These are phyloP conservation scores for Talaromyces verruculosus DNA, from an alignment of 2,329 filamentous ascomycete species.

Conservation along the genomic window DNA sequence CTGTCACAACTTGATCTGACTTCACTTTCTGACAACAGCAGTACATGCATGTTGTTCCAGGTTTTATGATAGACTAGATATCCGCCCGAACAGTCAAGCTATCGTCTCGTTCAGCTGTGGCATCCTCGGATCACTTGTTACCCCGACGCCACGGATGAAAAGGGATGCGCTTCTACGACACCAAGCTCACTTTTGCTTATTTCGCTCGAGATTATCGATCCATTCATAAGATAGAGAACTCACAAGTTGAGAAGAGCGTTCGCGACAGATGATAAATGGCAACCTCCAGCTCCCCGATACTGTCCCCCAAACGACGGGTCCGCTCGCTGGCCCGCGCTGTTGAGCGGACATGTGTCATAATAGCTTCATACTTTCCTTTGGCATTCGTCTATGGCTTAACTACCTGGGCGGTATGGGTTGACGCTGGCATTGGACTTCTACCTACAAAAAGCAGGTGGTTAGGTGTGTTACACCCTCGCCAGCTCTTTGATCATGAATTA, in stretches of 20 bases:
- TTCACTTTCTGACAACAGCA: background rate
- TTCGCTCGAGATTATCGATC: background rate
- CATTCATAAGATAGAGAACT: background rate
- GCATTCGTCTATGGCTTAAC: constrained; percentile 84
- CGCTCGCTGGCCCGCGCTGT: constrained; percentile 50
- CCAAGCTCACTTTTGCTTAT: background rate
- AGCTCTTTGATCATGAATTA: background rate
- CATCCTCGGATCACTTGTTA: background rate
- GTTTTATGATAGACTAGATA: background rate
- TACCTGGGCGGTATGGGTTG: constrained; percentile 92
- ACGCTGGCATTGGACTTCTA: constrained; percentile 67
- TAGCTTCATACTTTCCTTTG: constrained; percentile 80
- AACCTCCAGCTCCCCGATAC: constrained; percentile 42
- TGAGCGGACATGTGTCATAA: constrained; percentile 80
- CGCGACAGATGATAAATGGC: constrained; percentile 33
- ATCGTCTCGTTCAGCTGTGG: background rate
- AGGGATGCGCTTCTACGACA: background rate
- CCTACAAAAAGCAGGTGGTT: constrained; percentile 51
- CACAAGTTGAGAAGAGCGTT: background rate
- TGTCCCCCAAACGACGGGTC: constrained; percentile 43
- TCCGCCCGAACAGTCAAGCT: background rate
- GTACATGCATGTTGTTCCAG: background rate
- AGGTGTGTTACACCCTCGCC: constrained; percentile 32
- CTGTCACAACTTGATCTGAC: background rate
- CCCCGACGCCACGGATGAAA: background rate